These are phyloP conservation scores for Biscogniauxia marginata DNA, from an alignment of 2,329 filamentous ascomycete species.

Conservation along the genomic window DNA sequence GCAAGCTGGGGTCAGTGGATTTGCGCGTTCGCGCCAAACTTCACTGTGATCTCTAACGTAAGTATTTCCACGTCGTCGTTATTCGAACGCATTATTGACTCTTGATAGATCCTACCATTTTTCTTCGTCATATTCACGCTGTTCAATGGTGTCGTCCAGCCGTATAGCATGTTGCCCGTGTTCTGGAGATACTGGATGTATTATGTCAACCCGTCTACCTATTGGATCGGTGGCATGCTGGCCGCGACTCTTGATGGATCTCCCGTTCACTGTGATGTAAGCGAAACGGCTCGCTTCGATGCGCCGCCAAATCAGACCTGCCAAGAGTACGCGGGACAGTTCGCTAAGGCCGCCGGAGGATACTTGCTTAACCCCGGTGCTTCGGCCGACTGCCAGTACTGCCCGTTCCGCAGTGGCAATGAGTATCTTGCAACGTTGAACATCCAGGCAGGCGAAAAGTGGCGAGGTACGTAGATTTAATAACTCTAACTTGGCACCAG, in stretches of 20 bases:
- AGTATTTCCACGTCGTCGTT: slow-evolving; percentile 24
- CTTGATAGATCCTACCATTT: slow-evolving; percentile 61
- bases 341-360: slow-evolving; percentile 51
- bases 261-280: slow-evolving; percentile 45
- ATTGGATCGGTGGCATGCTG: slow-evolving; percentile 70
- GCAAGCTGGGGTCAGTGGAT: slow-evolving; percentile 82
- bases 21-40: slow-evolving; percentile 74
- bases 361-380: slow-evolving; percentile 63
- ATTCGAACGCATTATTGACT: not conserved
- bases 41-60: slow-evolving; percentile 73
- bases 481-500: too few species aligned
- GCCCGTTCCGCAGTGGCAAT: slow-evolving; percentile 55
- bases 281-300: slow-evolving; percentile 49
- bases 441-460: slow-evolving; percentile 57
- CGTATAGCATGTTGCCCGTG: slow-evolving; percentile 61
- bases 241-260: slow-evolving; percentile 58
- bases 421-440: slow-evolving; percentile 63
- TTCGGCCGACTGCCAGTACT: slow-evolving; percentile 64
- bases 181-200: slow-evolving; percentile 77
- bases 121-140: slow-evolving; percentile 76
- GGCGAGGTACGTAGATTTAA: slow-evolving; percentile 48
- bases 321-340: slow-evolving; percentile 59
- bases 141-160: slow-evolving; percentile 76
- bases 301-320: slow-evolving; percentile 66
- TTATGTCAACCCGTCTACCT: slow-evolving; percentile 67